These are phyloP conservation scores for Ganoderma multipileum DNA, from an alignment of 1,284 basidiomycete genomes.

Conservation along the genomic window DNA sequence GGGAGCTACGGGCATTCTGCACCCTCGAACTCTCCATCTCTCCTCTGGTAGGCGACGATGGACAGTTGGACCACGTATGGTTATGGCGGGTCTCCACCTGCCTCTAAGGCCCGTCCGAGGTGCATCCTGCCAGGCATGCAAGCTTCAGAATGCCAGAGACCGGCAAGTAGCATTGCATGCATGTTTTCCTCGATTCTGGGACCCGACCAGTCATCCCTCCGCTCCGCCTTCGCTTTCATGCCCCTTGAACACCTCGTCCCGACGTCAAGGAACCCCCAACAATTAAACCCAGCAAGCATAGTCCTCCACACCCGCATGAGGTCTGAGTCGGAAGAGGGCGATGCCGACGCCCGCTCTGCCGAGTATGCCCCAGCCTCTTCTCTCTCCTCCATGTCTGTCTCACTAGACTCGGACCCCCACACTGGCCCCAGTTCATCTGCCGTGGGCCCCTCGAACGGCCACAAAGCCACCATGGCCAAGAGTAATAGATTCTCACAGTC, in stretches of 20 bases:
- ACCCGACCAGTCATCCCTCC: slow-evolving; percentile 42
- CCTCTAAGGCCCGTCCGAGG: slow-evolving; percentile 31
- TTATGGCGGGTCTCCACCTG: slow-evolving; percentile 35
- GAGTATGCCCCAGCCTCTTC: slow-evolving; percentile 35
- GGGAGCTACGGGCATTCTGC: slow-evolving; percentile 42
- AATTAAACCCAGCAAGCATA: slow-evolving; percentile 46
- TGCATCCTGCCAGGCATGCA: slow-evolving; percentile 36
- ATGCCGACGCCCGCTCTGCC: slow-evolving; percentile 41
- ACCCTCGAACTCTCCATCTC: slow-evolving; percentile 43
- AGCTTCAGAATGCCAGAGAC: slow-evolving; percentile 36
- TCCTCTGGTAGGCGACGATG: slow-evolving; percentile 43
- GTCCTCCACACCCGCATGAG: slow-evolving; percentile 69
- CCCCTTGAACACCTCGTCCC: slow-evolving; percentile 35
- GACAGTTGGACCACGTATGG: slow-evolving; percentile 40
- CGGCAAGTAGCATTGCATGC: slow-evolving; percentile 32
- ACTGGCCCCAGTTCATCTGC: slow-evolving; percentile 60
- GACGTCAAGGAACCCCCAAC: slow-evolving; percentile 28
- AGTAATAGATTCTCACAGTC: slow-evolving; percentile 34
- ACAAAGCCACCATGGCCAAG: slow-evolving; percentile 53
- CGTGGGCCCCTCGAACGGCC: slow-evolving; percentile 50
- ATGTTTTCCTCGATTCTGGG: slow-evolving; percentile 49
- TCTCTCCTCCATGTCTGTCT: slow-evolving; percentile 46
- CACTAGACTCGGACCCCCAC: slow-evolving; percentile 50
- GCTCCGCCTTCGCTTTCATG: slow-evolving; percentile 36
- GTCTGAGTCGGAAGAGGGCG: slow-evolving; percentile 66